Conservation (phyloP, 2,329 filamentous ascomycete species). For the Aspergillus uvarum region DNA sequence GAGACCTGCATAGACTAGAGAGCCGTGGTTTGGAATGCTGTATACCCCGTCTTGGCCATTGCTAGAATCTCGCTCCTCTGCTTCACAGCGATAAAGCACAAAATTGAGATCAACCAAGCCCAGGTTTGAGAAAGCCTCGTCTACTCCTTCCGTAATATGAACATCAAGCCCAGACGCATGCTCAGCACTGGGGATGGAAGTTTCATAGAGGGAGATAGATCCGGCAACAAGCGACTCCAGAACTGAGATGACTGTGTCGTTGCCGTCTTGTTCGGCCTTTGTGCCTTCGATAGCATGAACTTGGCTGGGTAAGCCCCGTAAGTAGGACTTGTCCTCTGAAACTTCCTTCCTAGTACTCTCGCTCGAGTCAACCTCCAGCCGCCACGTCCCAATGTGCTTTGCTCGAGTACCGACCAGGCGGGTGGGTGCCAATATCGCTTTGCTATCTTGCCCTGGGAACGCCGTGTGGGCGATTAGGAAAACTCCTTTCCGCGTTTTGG, state of each 20-base stretch:
- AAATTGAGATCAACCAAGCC: slow-evolving; percentile 85
- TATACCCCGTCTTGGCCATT: slow-evolving; percentile 83
- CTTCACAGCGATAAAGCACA: slow-evolving; percentile 84
- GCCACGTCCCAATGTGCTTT: slow-evolving; percentile 86
- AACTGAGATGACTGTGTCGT: slow-evolving; percentile 76
- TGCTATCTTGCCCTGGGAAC: slow-evolving; percentile 85
- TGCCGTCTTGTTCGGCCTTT: slow-evolving; percentile 66
- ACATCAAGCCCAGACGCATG: slow-evolving; percentile 80
- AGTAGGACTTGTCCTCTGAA: slow-evolving; percentile 65
- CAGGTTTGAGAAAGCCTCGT: slow-evolving; percentile 72
- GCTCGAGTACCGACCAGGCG: slow-evolving; percentile 80
- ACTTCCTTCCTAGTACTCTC: slow-evolving; percentile 66
- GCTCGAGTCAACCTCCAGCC: slow-evolving; percentile 80
- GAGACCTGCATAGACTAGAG: slow-evolving; percentile 90
- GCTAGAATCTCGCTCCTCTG: slow-evolving; percentile 80
- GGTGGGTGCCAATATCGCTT: slow-evolving; percentile 76
- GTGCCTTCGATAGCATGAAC: slow-evolving; percentile 74
- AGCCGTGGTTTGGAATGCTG: slow-evolving; percentile 77
- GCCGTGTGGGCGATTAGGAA: slow-evolving; percentile 96
- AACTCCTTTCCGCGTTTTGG: slow-evolving; percentile 86
- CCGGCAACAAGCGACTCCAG: slow-evolving; percentile 85
- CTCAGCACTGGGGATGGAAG: slow-evolving; percentile 86
- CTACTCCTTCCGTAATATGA: slow-evolving; percentile 79
- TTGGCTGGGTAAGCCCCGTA: slow-evolving; percentile 81
- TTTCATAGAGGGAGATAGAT: slow-evolving; percentile 93